A percentile compares a stretch with the other conserved stretches of the same genome.
phyloP scores from a whole-genome alignment of 164 flowering plant genomes.

The Cinnamomum micranthum region DNA sequence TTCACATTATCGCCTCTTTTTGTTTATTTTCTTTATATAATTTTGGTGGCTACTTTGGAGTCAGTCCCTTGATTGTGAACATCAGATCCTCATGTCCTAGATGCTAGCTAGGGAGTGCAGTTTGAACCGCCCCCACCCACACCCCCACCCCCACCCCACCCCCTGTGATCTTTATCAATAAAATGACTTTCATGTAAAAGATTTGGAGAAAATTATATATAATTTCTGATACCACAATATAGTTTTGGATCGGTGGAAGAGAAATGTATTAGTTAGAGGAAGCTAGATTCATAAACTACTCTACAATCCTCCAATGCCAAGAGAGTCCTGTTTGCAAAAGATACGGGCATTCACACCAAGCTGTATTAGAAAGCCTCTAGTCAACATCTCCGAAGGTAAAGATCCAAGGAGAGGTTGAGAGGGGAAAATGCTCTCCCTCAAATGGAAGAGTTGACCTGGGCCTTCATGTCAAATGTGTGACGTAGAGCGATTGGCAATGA shows the following conservation, averaged over 20 bases:
- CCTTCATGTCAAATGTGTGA: conserved; percentile 7
- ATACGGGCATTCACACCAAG: background rate
- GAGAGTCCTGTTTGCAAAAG: no score
- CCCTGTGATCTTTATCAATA: background rate
- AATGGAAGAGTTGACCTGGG: conserved; percentile 10
- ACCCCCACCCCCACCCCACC: no score
- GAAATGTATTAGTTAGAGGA: background rate
- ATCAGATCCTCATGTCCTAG: background rate
- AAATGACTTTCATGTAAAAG: background rate
- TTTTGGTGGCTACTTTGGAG: no score
- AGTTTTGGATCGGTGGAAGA: background rate
- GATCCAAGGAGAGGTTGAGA: background rate
- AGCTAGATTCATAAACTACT: no score
- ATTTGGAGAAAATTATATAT: background rate
- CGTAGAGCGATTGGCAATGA: background rate
- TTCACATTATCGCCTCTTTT: background rate
- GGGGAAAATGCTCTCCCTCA: background rate
- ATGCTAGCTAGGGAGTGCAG: background rate
- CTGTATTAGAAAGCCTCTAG: background rate
- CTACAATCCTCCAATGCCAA: background rate
- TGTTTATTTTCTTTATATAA: background rate
- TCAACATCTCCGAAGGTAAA: background rate
- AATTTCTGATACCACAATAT: background rate
- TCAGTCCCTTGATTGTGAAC: no score
- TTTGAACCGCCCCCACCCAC: background rate